Evolutionary conservation across 352 stramenopile species (phyloP).

Genomic region (Lagenidium giganteum): DNA sequence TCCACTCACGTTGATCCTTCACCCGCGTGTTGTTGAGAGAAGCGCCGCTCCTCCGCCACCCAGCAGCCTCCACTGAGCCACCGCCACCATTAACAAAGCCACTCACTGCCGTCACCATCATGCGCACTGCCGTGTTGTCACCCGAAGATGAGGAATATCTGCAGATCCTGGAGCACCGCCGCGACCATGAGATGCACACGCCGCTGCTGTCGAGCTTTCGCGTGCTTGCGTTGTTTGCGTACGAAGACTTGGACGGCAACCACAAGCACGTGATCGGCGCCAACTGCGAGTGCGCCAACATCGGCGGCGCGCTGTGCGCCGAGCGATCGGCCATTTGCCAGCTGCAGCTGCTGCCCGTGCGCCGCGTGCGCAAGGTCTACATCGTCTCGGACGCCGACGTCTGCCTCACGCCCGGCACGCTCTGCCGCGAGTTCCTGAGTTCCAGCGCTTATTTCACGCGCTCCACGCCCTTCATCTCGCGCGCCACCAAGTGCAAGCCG

Average conservation of each 20-base stretch:
- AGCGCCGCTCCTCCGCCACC: too few species aligned
- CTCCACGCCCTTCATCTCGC: constrained; percentile 58
- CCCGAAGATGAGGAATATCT: constrained; percentile 39
- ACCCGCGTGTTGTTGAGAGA: too few species aligned
- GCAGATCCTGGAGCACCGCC: constrained; percentile 35
- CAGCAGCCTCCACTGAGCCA: too few species aligned
- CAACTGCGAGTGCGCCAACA: constrained; percentile 86
- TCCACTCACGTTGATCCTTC: too few species aligned
- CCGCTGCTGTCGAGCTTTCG: constrained; percentile 38
- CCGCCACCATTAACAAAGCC: constrained; percentile 11
- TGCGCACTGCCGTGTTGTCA: constrained; percentile 39
- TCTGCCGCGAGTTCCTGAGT: constrained; percentile 87
- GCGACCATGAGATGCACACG: constrained; percentile 25
- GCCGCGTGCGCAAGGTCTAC: constrained; percentile 57
- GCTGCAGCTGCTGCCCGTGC: constrained; percentile 55
- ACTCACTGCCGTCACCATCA: constrained; percentile 9
- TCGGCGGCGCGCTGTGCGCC: constrained; percentile 81
- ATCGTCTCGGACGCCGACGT: constrained; percentile 81
- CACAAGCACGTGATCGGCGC: constrained; percentile 57
- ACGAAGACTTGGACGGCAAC: constrained; percentile 41
- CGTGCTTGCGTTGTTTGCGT: constrained; percentile 51
- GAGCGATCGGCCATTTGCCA: constrained; percentile 81
- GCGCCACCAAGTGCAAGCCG: constrained; percentile 43
- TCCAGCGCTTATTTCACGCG: constrained; percentile 47
- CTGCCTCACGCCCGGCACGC: constrained; percentile 76